Conservation (phyloP, 176 grass and related monocot species). For the Carex scoparia region DNA sequence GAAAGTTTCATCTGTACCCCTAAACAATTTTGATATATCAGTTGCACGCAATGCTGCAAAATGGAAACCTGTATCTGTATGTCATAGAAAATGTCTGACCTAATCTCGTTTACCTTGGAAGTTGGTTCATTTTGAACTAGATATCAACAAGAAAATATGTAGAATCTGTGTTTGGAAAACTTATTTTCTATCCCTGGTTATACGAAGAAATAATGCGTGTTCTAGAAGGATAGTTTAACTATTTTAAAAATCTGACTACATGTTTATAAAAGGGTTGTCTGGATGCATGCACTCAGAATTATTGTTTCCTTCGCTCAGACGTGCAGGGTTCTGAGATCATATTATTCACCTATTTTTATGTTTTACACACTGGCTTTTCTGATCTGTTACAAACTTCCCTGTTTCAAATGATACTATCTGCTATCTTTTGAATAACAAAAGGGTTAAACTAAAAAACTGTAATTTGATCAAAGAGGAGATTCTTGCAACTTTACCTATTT, state of each 20-base stretch:
- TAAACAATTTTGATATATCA: not conserved
- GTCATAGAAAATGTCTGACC: not conserved
- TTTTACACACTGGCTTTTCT: not conserved
- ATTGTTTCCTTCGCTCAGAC: no score
- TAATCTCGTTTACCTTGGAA: not conserved
- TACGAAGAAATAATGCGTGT: not conserved
- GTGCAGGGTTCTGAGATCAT: not conserved
- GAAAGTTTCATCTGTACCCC: not conserved
- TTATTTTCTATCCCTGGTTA: not conserved
- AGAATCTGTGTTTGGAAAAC: not conserved
- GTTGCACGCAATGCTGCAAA: not conserved
- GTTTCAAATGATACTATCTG: not conserved
- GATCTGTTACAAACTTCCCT: not conserved
- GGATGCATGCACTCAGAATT: not conserved
- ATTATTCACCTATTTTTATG: not conserved
- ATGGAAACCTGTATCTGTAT: not conserved
- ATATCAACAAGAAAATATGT: not conserved
- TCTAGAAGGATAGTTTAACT: not conserved
- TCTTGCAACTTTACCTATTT: not conserved
- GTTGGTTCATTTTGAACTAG: not conserved
- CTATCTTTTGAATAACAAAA: not conserved
- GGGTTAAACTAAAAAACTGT: not conserved
- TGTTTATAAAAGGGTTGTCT: not conserved
- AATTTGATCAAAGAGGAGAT: not conserved
- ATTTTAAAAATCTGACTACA: not conserved